Evolutionary conservation across 2,329 filamentous ascomycete species (phyloP).

Genomic region (Tolypocladium ovalisporum): DNA sequence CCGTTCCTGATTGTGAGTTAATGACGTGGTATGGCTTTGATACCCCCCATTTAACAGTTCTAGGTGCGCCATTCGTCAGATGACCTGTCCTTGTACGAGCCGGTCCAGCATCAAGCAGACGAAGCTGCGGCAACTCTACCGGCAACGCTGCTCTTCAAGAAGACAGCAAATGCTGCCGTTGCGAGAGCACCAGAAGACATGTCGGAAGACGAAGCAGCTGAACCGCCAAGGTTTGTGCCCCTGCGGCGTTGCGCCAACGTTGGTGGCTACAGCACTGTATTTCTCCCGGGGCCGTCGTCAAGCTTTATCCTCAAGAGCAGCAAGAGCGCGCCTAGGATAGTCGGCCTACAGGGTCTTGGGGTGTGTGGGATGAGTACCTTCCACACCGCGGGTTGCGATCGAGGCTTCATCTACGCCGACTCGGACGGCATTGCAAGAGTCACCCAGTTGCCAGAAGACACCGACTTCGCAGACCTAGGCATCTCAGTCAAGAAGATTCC

Average conservation of each 20-base stretch:
- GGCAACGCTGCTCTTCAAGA: conserved; percentile 60
- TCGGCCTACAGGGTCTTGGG: conserved; percentile 58
- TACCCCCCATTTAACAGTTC: background rate
- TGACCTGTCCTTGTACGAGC: conserved; percentile 80
- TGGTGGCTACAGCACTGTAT: conserved; percentile 71
- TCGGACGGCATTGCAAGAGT: conserved; percentile 61
- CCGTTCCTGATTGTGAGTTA: conserved; percentile 70
- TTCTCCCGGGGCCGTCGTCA: conserved; percentile 69
- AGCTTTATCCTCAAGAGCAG: conserved; percentile 76
- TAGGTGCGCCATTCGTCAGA: conserved; percentile 69
- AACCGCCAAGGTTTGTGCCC: conserved; percentile 36
- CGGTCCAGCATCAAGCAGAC: conserved; percentile 43
- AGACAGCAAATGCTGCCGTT: conserved; percentile 57
- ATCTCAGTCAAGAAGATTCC: conserved; percentile 64
- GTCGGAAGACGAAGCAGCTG: conserved; percentile 38
- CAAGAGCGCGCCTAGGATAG: conserved; percentile 62
- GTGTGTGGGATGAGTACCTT: conserved; percentile 66
- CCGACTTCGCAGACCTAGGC: conserved; percentile 62
- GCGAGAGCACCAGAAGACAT: conserved; percentile 44
- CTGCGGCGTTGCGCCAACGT: conserved; percentile 52
- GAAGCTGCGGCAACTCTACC: conserved; percentile 29
- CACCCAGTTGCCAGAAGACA: conserved; percentile 56
- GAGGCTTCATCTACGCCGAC: conserved; percentile 77
- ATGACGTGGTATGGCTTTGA: background rate
- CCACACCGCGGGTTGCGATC: conserved; percentile 65